phyloP scores from a whole-genome alignment of 371 early-diverging fungal genomes.

The Haplosporangium sp. region DNA sequence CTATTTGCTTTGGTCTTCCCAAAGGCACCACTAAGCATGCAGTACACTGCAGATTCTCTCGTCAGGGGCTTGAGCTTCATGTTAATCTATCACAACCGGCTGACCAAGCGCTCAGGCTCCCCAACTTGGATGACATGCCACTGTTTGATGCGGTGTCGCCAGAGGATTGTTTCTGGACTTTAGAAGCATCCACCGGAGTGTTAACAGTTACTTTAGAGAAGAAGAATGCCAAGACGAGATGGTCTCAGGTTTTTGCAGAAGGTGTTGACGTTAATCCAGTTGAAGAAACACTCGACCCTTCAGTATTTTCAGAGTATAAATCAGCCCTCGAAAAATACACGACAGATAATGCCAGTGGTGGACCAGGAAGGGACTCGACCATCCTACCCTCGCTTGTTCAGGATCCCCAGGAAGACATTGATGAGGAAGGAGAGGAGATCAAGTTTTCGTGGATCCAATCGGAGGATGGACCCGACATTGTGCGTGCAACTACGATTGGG shows the following conservation, averaged over 20 bases:
- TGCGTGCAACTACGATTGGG: slow-evolving; percentile 56
- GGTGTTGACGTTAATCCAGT: slow-evolving; percentile 71
- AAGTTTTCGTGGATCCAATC: slow-evolving; percentile 59
- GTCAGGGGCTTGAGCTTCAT: slow-evolving; percentile 61
- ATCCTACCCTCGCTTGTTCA: slow-evolving; percentile 64
- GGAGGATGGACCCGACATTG: slow-evolving; percentile 41
- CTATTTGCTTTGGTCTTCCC: slow-evolving; percentile 71
- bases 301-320: slow-evolving; percentile 68
- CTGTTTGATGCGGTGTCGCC: slow-evolving; percentile 68
- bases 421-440: slow-evolving; percentile 69
- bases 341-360: slow-evolving; percentile 46
- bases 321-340: slow-evolving; percentile 78
- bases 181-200: slow-evolving; percentile 65
- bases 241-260: slow-evolving; percentile 80
- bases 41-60: slow-evolving; percentile 67
- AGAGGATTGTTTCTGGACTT: slow-evolving; percentile 80
- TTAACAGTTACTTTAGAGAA: slow-evolving; percentile 80
- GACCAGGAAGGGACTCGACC: slow-evolving; percentile 24
- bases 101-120: slow-evolving; percentile 43
- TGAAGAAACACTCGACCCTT: slow-evolving; percentile 77
- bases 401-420: slow-evolving; percentile 78
- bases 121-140: slow-evolving; percentile 43
- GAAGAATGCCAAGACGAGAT: slow-evolving; percentile 70
- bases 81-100: slow-evolving; percentile 46
- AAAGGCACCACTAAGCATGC: slow-evolving; percentile 62